A percentile compares a stretch with the other conserved stretches of the same genome.
phyloP scores from a whole-genome alignment of 768 basidiomycete species.

The Sarcodon sp. region DNA sequence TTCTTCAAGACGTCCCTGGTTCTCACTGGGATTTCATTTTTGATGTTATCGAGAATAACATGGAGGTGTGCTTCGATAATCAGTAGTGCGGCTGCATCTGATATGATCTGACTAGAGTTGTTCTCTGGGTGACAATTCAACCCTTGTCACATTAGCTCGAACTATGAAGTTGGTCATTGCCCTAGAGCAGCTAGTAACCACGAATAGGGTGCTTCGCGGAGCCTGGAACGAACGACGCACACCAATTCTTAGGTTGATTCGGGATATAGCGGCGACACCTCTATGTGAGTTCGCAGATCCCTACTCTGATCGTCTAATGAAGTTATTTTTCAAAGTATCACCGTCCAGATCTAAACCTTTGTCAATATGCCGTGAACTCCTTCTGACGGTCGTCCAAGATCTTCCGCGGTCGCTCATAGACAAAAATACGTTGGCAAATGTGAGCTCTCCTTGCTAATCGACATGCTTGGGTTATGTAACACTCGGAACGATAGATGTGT shows the following conservation, averaged over 20 bases:
- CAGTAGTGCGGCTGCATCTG: background rate
- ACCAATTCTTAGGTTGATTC: conserved; percentile 41
- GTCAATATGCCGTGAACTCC: conserved; percentile 51
- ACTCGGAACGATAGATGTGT: conserved; percentile 43
- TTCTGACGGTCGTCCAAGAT: conserved; percentile 56
- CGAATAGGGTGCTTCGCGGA: conserved; percentile 64
- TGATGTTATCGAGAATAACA: conserved; percentile 75
- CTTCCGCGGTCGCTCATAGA: conserved; percentile 51
- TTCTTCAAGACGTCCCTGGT: conserved; percentile 78
- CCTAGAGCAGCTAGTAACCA: conserved; percentile 54
- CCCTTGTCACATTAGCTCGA: conserved; percentile 52
- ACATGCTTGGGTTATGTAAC: background rate
- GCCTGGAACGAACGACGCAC: conserved; percentile 51
- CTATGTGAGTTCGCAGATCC: conserved; percentile 28
- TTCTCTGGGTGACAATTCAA: conserved; percentile 41
- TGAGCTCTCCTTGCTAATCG: conserved; percentile 14
- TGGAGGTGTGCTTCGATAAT: conserved; percentile 48
- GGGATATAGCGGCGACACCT: conserved; percentile 41
- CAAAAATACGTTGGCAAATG: conserved; percentile 51
- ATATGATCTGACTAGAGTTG: conserved; percentile 29
- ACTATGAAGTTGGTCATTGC: conserved; percentile 54
- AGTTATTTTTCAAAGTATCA: conserved; percentile 4
- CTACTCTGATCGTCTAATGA: background rate
- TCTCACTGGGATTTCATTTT: conserved; percentile 90
- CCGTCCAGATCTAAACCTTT: conserved; percentile 40